Base-by-base conservation (phyloP, 208 protist species). In the Porcisia hertigi region DNA sequence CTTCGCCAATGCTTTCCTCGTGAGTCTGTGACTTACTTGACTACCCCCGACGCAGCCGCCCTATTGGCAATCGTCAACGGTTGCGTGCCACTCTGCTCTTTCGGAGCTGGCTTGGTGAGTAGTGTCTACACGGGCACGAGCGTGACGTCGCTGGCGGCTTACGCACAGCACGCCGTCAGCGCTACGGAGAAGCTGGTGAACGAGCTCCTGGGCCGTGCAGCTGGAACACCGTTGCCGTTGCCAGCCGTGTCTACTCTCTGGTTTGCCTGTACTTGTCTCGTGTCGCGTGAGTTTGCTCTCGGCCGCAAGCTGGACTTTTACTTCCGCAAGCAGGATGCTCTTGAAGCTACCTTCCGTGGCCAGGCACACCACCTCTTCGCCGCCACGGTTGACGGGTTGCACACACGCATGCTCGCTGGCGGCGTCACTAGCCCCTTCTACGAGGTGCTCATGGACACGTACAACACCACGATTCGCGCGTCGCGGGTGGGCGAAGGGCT, bases 381-480 rank as follows among this genome's bases (percentile, higher is more conserved):
- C 34, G 76, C 65, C 53, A 92, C 91, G 18, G 83, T 92, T 4
- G 85, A 92, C 30, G 93, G 93, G 1, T 73, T 97, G 12, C 86
- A 96, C 71, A 79, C 71, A 11, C 82, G 88, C 49, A 69, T 97
- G 66, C 75, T 81, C 52, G 73, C 41, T 25, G 25, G 62, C 30
- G 53, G 77, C 3, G 53, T 90, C 6, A 20, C 60, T 2, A 92
- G 83, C 8, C 93, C 90, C 0, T 95, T 97, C 69, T 95, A 90
- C 67, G 91, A 96, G 64, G 85, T 92, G 54, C 76, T 97, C n/a
- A 91, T 97, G 86, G 92, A 97, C 81, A 82, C 90, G 8, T 96
- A 92, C 78, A 83, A 87, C 80, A 95, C 90, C 18, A 69, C 94
- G 58, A 63, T 95, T 43, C 88, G 92, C n/a, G 90, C 93, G 43